phyloP scores from a whole-genome alignment of 139 green algal genomes.

The Chlorella sp. region DNA sequence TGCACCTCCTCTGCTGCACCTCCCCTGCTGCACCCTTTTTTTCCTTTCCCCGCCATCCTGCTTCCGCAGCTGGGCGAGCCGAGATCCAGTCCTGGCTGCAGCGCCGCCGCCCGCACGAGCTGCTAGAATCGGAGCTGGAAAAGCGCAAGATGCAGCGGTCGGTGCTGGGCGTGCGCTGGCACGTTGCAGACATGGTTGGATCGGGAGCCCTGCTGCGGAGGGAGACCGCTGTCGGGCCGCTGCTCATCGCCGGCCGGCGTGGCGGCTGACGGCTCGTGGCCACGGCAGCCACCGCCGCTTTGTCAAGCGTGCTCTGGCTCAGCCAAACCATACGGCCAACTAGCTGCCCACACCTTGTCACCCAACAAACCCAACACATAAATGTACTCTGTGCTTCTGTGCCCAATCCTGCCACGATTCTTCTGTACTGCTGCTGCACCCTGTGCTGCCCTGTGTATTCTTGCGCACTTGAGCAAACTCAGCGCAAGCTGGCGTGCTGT shows the following conservation, averaged over 20 bases:
- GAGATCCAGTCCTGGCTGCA: constrained; percentile 52
- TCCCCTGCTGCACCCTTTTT: not conserved
- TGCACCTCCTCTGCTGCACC: not conserved
- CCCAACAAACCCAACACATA: too few relatives aligned
- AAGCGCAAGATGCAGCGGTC: constrained; percentile 49
- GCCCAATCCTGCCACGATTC: too few relatives aligned
- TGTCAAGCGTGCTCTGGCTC: too few relatives aligned
- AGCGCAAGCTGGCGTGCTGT: too few relatives aligned
- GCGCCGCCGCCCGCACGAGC: constrained; percentile 47
- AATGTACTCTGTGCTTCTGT: too few relatives aligned
- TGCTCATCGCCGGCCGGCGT: constrained; percentile 45
- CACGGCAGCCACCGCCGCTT: too few relatives aligned
- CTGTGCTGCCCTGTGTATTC: too few relatives aligned
- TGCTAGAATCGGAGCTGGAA: constrained; percentile 55
- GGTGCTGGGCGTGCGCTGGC: constrained; percentile 50
- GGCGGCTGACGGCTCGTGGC: not conserved
- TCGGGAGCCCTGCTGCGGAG: constrained; percentile 36
- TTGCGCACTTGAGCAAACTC: too few relatives aligned
- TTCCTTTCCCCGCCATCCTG: not conserved
- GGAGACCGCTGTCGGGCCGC: constrained; percentile 50
- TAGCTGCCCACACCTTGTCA: too few relatives aligned
- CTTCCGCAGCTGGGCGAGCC: constrained; percentile 25
- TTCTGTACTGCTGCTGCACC: too few relatives aligned
- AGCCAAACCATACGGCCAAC: too few relatives aligned
- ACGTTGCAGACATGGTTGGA: constrained; percentile 59